A percentile compares a stretch with the other conserved stretches of the same genome.
Conservation (phyloP, 306 rosid genomes). For the Oxytropis ochrocephala region DNA sequence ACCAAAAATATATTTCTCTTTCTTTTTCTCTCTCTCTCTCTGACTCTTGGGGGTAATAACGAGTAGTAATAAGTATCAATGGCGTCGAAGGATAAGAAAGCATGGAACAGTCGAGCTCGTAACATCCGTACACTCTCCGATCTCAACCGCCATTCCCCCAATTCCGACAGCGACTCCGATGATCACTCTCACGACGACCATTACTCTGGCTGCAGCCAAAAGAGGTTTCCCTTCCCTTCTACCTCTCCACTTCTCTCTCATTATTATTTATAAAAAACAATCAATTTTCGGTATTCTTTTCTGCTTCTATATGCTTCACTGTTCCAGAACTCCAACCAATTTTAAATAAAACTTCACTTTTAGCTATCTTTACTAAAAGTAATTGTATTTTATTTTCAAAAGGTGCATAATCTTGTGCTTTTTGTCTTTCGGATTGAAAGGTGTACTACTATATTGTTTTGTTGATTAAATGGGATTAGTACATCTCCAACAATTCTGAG, state of each 20-base stretch:
- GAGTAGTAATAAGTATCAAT: slow-evolving; percentile 18
- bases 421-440: too few relatives aligned
- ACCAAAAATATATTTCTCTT: too few relatives aligned
- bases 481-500: not conserved
- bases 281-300: not conserved
- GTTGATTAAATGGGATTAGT: too few relatives aligned
- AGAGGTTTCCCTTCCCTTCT: slow-evolving; percentile 38
- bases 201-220: slow-evolving; percentile 70
- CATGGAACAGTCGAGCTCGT: slow-evolving; percentile 44
- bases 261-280: not conserved
- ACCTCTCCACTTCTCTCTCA: too few relatives aligned
- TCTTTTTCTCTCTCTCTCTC: not conserved
- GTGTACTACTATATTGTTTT: too few relatives aligned
- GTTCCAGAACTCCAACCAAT: not conserved
- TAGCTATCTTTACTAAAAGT: not conserved
- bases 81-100: slow-evolving; percentile 62
- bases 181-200: slow-evolving; percentile 78
- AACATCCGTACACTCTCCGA: slow-evolving; percentile 75
- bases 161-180: slow-evolving; percentile 67
- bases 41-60: too few relatives aligned
- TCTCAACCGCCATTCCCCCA: slow-evolving; percentile 54
- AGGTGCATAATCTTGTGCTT: not conserved
- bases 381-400: not conserved
- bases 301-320: not conserved
- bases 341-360: not conserved